Evolutionary conservation across 768 basidiomycete genomes (phyloP).

Genomic region (Calocera cornea): DNA sequence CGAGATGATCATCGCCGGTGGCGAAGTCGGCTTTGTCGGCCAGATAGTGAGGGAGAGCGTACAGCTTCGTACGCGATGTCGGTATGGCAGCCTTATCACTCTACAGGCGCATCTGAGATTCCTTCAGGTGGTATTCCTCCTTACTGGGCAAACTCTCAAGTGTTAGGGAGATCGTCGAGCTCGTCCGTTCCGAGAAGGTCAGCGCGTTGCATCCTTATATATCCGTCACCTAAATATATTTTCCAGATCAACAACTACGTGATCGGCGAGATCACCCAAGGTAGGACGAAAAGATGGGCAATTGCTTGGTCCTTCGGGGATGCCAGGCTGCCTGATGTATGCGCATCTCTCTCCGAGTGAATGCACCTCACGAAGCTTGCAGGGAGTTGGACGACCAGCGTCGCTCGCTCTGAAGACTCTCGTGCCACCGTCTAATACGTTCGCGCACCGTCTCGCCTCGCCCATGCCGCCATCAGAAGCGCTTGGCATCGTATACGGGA

Average conservation of each 20-base stretch:
- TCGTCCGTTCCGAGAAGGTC: conserved; percentile 38
- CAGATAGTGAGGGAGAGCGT: conserved; percentile 68
- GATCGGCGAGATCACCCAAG: conserved; percentile 69
- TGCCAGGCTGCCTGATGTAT: conserved; percentile 60
- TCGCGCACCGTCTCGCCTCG: conserved; percentile 29
- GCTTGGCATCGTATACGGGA: conserved; percentile 17
- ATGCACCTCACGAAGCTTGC: background rate
- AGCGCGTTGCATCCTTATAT: conserved; percentile 9
- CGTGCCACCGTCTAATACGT: conserved; percentile 46
- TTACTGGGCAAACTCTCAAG: conserved; percentile 82
- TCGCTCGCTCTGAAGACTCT: conserved; percentile 35
- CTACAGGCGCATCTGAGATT: background rate
- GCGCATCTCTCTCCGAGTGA: conserved; percentile 20
- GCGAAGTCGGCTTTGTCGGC: conserved; percentile 65
- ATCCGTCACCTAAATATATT: background rate
- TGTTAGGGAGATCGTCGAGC: conserved; percentile 43
- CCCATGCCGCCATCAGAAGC: conserved; percentile 8
- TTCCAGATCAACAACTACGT: conserved; percentile 77
- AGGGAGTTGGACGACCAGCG: conserved; percentile 29
- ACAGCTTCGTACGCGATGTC: conserved; percentile 36
- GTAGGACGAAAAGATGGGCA: conserved; percentile 84
- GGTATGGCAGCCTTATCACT: conserved; percentile 30
- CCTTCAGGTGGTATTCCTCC: conserved; percentile 74
- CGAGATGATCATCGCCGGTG: conserved; percentile 84
- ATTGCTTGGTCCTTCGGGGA: conserved; percentile 71